Percentiles rank a stretch among this genome's conserved stretches.
Evolutionary conservation across 805 yeast genomes (phyloP).

Genomic region (Kuraishia borneana): DNA sequence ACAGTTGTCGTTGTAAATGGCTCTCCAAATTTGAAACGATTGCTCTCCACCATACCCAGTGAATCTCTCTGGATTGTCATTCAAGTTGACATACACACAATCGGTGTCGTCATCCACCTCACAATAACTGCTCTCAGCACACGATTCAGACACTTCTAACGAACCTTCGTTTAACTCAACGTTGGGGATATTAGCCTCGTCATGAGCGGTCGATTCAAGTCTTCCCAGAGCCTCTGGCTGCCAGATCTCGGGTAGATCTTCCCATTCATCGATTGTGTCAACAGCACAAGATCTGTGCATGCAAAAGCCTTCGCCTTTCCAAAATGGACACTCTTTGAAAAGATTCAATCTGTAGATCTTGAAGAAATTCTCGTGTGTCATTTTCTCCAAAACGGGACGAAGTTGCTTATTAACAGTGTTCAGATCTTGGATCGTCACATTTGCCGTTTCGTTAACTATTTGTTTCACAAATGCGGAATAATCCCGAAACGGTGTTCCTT

Average conservation of each 20-base stretch:
- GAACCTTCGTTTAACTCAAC: slow-evolving; percentile 13
- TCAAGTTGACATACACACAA: slow-evolving; percentile 75
- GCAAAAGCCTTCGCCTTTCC: slow-evolving; percentile 74
- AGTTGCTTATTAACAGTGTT: slow-evolving; percentile 38
- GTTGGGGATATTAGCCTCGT: slow-evolving; percentile 20
- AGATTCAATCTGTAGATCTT: slow-evolving; percentile 78
- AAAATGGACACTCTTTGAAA: slow-evolving; percentile 76
- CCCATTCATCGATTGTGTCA: slow-evolving; percentile 68
- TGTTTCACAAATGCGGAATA: slow-evolving; percentile 11
- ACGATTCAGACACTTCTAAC: slow-evolving; percentile 11
- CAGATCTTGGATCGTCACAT: slow-evolving; percentile 30
- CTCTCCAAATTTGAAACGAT: slow-evolving; percentile 85
- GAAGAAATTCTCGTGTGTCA: slow-evolving; percentile 74
- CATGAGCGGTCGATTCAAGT: slow-evolving; percentile 25
- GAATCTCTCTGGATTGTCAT: slow-evolving; percentile 88
- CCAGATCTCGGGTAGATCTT: slow-evolving; percentile 60
- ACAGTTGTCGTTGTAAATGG: slow-evolving; percentile 87
- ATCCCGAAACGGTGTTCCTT: slow-evolving; percentile 17
- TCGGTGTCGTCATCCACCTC: slow-evolving; percentile 52
- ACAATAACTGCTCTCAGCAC: slow-evolving; percentile 48
- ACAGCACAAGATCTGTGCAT: slow-evolving; percentile 86
- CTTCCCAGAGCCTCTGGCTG: slow-evolving; percentile 61
- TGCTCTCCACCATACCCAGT: slow-evolving; percentile 95
- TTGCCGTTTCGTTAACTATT: slow-evolving; percentile 15
- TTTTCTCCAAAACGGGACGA: slow-evolving; percentile 42